Evolutionary conservation across 805 yeast species (phyloP).

Genomic region (Starmerella lactis-condensi): DNA sequence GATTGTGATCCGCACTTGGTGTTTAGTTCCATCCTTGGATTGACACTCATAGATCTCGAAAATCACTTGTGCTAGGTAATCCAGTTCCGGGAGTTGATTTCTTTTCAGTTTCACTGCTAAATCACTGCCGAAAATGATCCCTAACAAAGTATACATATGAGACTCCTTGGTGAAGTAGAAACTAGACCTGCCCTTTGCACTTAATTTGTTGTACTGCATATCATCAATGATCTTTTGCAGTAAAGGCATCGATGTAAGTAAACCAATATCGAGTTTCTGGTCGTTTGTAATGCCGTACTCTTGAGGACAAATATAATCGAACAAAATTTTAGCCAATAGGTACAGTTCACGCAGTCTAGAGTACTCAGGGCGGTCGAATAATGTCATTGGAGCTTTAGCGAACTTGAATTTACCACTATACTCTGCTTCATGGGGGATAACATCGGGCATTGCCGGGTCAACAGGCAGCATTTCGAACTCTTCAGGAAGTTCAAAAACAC

Average conservation of each 20-base stretch:
- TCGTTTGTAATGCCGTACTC: slow-evolving; percentile 93
- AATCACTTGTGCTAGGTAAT: slow-evolving; percentile 80
- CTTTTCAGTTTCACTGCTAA: slow-evolving; percentile 90
- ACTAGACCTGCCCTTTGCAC: slow-evolving; percentile 69
- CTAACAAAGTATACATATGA: slow-evolving; percentile 82
- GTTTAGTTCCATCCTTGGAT: slow-evolving; percentile 55
- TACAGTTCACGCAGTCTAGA: slow-evolving; percentile 74
- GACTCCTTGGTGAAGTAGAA: slow-evolving; percentile 93
- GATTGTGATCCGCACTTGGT: slow-evolving; percentile 74
- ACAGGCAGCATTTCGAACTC: slow-evolving; percentile 25
- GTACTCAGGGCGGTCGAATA: slow-evolving; percentile 65
- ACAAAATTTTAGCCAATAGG: slow-evolving; percentile 73
- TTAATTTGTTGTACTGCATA: slow-evolving; percentile 56
- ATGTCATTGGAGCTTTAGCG: slow-evolving; percentile 20
- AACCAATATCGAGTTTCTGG: slow-evolving; percentile 89
- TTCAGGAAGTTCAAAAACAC: slow-evolving; percentile 39
- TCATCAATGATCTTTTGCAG: slow-evolving; percentile 74
- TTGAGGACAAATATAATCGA: slow-evolving; percentile 96
- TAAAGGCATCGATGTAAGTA: slow-evolving; percentile 80
- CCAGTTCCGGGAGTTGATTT: slow-evolving; percentile 90
- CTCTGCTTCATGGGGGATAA: slow-evolving; percentile 19
- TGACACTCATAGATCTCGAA: slow-evolving; percentile 76
- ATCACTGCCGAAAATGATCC: slow-evolving; percentile 78
- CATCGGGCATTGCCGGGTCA: slow-evolving; percentile 22
- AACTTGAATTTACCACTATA: slow-evolving; percentile 20